Conservation (phyloP, 495 filamentous ascomycete species). For the Hypomontagnella submonticulosa region DNA sequence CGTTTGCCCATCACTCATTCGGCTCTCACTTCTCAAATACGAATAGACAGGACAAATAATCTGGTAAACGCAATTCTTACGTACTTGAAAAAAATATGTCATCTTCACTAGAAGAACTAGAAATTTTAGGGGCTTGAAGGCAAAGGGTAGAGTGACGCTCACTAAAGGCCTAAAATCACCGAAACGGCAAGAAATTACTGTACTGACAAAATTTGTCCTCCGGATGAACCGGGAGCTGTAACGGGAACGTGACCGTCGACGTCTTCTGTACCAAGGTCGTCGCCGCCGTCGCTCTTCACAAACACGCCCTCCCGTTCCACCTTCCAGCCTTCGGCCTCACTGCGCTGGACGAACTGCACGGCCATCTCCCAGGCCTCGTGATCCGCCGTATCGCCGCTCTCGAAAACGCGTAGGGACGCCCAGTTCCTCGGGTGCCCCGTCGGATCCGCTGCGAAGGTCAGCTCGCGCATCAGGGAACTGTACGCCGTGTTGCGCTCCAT, state of each 20-base stretch:
- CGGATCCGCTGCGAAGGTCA: slow-evolving; percentile 29
- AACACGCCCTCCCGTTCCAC: slow-evolving; percentile 56
- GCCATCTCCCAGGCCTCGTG: slow-evolving; percentile 58
- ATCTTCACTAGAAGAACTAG: neutral
- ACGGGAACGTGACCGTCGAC: slow-evolving; percentile 33
- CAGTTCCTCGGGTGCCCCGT: slow-evolving; percentile 46
- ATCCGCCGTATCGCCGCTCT: slow-evolving; percentile 57
- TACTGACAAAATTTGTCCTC: slow-evolving; percentile 21
- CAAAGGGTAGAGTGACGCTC: neutral
- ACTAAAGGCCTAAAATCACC: neutral
- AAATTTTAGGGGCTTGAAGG: too few relatives aligned
- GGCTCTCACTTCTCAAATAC: neutral
- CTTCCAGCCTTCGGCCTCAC: slow-evolving; percentile 48
- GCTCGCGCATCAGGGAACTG: slow-evolving; percentile 51
- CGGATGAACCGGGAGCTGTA: neutral
- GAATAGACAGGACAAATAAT: neutral
- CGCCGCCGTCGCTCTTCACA: slow-evolving; percentile 35
- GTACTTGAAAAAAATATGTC: neutral
- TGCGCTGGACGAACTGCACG: slow-evolving; percentile 51
- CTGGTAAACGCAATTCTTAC: too few relatives aligned
- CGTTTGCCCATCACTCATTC: too few relatives aligned
- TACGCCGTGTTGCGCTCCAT: slow-evolving; percentile 59
- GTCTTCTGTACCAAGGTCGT: slow-evolving; percentile 9
- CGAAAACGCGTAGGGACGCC: slow-evolving; percentile 53
- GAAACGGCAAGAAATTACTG: neutral